phyloP scores from a whole-genome alignment of 2,329 filamentous ascomycete genomes.

The Penicillium sp. region DNA sequence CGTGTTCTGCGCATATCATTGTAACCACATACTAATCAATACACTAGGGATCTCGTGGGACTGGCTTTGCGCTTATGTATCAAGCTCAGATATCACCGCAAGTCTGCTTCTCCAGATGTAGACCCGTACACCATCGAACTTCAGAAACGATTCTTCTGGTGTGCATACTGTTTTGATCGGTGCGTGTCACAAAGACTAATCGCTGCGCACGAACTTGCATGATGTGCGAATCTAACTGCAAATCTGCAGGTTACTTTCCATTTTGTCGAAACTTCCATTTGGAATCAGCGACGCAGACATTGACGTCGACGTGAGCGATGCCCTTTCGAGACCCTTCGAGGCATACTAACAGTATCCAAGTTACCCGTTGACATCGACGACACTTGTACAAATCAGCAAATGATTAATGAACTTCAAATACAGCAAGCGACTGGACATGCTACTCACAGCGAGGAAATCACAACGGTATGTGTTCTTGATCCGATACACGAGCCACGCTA shows the following conservation, averaged over 20 bases:
- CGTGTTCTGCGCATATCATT: not conserved
- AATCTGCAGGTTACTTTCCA: not conserved
- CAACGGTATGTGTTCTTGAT: not conserved
- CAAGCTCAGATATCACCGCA: not conserved
- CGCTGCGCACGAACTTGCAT: not conserved
- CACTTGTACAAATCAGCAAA: not conserved
- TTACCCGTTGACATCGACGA: not conserved
- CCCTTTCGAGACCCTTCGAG: not conserved
- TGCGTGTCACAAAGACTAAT: not conserved
- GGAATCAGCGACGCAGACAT: not conserved
- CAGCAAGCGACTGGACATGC: not conserved
- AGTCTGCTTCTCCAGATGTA: not conserved
- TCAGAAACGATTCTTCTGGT: not conserved
- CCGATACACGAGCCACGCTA: not conserved
- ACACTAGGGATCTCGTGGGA: not conserved
- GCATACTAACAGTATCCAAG: not conserved
- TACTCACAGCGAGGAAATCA: not conserved
- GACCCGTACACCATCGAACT: not conserved
- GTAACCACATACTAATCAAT: not conserved
- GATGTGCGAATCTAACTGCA: not conserved
- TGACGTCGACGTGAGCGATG: not conserved
- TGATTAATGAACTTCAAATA: not conserved
- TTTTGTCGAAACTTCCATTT: not conserved
- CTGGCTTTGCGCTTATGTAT: not conserved
- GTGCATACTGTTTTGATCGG: not conserved